Conservation (phyloP, 495 filamentous ascomycete genomes). For the Aspergillus indologenus region DNA sequence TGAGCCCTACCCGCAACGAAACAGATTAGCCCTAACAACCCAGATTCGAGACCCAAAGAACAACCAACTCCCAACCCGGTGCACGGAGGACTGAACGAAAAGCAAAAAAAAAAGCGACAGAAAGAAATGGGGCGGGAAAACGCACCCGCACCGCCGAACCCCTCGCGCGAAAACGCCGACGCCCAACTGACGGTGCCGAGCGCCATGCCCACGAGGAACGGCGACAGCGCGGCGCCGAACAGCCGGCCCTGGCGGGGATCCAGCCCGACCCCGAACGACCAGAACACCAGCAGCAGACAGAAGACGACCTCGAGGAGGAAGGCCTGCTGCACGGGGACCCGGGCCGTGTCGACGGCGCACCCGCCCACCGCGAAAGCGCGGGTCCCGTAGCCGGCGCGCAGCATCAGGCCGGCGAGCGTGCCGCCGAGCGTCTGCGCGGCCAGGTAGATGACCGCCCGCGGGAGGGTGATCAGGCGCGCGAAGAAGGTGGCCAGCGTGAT, state of each 20-base stretch:
- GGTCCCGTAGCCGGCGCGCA: constrained; percentile 28
- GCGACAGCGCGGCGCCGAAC: constrained; percentile 48
- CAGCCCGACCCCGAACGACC: constrained; percentile 49
- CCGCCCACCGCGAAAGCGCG: constrained; percentile 28
- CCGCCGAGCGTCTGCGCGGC: constrained; percentile 41
- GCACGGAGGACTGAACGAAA: no score
- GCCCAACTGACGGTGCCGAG: constrained; percentile 45
- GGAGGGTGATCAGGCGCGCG: constrained; percentile 46
- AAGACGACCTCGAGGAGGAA: constrained; percentile 44
- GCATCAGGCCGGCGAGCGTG: constrained; percentile 44
- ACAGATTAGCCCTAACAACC: background rate
- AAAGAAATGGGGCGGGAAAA: background rate
- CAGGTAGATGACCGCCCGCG: constrained; percentile 44
- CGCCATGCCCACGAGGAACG: constrained; percentile 49
- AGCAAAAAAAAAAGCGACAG: no score
- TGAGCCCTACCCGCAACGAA: no score
- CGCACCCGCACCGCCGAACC: constrained; percentile 41
- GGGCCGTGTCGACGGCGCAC: constrained; percentile 25
- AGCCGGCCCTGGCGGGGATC: constrained; percentile 51
- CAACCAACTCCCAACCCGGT: no score
- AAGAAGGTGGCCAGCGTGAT: constrained; percentile 51
- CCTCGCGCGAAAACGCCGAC: constrained; percentile 40
- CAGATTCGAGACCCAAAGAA: background rate
- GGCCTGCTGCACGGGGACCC: constrained; percentile 31
- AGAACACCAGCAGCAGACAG: constrained; percentile 36